Conservation (phyloP, 768 basidiomycete genomes). For the Filobasidium wieringae region DNA sequence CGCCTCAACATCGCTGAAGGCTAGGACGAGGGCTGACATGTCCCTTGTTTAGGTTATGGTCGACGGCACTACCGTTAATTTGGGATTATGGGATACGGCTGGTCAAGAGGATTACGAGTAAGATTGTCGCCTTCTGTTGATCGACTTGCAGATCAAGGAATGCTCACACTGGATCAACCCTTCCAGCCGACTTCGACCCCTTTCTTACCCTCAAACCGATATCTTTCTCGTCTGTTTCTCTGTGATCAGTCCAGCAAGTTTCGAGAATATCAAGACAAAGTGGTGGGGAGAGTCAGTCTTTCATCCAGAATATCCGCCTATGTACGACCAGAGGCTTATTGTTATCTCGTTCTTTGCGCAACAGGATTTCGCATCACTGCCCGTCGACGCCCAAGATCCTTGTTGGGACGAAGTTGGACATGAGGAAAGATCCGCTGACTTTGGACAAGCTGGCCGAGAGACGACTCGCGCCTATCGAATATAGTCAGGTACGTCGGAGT, state of each 20-base stretch:
- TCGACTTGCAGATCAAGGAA: neutral
- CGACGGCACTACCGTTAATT: constrained; percentile 77
- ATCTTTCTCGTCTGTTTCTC: constrained; percentile 95
- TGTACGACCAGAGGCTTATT: neutral
- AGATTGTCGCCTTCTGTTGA: constrained; percentile 34
- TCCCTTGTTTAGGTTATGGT: constrained; percentile 51
- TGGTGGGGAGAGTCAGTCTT: constrained; percentile 13
- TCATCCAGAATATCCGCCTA: neutral
- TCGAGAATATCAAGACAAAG: constrained; percentile 63
- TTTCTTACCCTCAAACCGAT: constrained; percentile 98
- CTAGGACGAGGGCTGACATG: neutral
- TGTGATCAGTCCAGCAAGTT: constrained; percentile 78
- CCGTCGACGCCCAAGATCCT: constrained; percentile 83
- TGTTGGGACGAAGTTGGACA: constrained; percentile 86
- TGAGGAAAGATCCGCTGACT: constrained; percentile 76
- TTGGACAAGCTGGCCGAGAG: constrained; percentile 40
- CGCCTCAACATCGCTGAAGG: neutral
- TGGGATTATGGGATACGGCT: constrained; percentile 97
- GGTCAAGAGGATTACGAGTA: constrained; percentile 95
- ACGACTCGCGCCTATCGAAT: constrained; percentile 32
- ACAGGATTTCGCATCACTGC: constrained; percentile 54
- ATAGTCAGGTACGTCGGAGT: constrained; percentile 11
- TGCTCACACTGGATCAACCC: neutral
- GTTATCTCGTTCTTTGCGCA: neutral
- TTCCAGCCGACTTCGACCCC: constrained; percentile 42